These are phyloP conservation scores for Aspergillus persii DNA, from an alignment of 2,329 filamentous ascomycete species.

Conservation along the genomic window DNA sequence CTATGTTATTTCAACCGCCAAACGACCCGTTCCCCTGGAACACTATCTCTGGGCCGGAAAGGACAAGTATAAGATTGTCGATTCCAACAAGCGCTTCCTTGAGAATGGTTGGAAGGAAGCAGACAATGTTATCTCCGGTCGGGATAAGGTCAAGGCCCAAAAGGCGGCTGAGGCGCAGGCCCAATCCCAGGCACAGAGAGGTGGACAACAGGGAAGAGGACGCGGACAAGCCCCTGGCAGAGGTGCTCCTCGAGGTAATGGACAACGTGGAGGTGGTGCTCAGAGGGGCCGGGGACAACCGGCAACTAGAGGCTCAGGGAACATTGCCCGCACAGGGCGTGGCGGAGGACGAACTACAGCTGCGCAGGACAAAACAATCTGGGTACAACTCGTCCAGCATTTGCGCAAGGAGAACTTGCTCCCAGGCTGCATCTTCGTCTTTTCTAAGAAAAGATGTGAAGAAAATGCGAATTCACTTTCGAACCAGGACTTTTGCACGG, in stretches of 20 bases:
- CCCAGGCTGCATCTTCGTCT: conserved; percentile 95
- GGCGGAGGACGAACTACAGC: conserved; percentile 83
- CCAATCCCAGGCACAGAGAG: conserved; percentile 53
- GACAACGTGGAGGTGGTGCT: conserved; percentile 31
- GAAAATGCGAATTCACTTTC: conserved; percentile 94
- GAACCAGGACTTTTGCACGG: conserved; percentile 92
- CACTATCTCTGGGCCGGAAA: conserved; percentile 97
- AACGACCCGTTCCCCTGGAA: conserved; percentile 89
- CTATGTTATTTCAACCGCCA: conserved; percentile 96
- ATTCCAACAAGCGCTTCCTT: conserved; percentile 85
- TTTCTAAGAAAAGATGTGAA: conserved; percentile 96
- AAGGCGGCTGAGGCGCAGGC: conserved; percentile 53
- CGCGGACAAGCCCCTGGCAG: conserved; percentile 51
- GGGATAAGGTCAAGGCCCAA: conserved; percentile 68
- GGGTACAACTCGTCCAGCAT: conserved; percentile 93
- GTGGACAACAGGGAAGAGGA: conserved; percentile 53
- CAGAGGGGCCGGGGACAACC: conserved; percentile 58
- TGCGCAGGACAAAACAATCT: conserved; percentile 92
- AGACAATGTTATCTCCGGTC: conserved; percentile 75
- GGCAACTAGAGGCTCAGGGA: conserved; percentile 64
- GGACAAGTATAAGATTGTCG: conserved; percentile 89
- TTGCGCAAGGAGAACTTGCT: conserved; percentile 82
- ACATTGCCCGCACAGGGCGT: conserved; percentile 85
- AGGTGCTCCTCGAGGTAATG: conserved; percentile 43
- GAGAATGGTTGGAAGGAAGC: conserved; percentile 95